Percentiles rank a stretch among this genome's conserved stretches.
phyloP scores from a whole-genome alignment of 2,329 filamentous ascomycete genomes.

The Colletotrichum costaricense region DNA sequence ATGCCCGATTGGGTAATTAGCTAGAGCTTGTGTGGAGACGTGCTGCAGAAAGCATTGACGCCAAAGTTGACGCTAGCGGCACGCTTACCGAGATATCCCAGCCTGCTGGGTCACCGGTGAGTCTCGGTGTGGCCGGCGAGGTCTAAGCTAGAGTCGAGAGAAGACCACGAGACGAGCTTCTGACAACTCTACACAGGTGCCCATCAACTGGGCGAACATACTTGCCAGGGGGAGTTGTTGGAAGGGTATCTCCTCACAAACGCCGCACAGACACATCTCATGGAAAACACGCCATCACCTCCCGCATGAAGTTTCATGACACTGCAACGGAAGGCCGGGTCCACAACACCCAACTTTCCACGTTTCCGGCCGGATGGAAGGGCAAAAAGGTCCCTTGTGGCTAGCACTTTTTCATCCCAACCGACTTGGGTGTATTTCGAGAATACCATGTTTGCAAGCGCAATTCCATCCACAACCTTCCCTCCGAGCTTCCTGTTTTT shows the following conservation, averaged over 20 bases:
- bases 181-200: background rate
- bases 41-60: background rate
- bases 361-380: background rate
- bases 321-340: background rate
- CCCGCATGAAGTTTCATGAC: slow-evolving; percentile 7
- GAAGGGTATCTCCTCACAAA: background rate
- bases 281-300: background rate
- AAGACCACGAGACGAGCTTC: background rate
- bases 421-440: background rate
- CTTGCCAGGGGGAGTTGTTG: background rate
- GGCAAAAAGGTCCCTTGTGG: background rate
- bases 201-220: background rate
- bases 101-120: background rate
- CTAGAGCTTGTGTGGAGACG: slow-evolving; percentile 23
- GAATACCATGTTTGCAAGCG: background rate
- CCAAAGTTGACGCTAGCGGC: background rate
- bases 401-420: background rate
- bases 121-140: background rate
- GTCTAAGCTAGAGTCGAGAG: too few relatives aligned
- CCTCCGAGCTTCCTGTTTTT: too few relatives aligned
- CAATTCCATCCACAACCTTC: background rate
- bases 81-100: slow-evolving; percentile 1
- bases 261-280: background rate
- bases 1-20: slow-evolving; percentile 22
- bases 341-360: background rate